Evolutionary conservation across 2,329 filamentous ascomycete species (phyloP).

Genomic region (Acrocalymma vagum): DNA sequence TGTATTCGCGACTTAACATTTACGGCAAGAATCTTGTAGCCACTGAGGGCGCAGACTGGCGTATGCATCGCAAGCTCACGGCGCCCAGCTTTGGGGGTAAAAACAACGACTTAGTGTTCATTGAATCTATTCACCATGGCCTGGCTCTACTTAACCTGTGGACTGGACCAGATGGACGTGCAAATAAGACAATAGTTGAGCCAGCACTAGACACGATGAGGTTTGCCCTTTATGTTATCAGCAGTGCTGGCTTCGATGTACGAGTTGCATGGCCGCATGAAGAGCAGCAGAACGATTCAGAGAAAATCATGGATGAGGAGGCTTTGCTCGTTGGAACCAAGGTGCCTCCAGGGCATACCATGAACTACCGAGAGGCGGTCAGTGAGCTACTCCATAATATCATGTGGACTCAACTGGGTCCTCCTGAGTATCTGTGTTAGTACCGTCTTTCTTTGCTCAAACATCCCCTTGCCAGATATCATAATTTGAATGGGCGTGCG

Average conservation of each 20-base stretch:
- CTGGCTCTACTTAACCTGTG: conserved; percentile 41
- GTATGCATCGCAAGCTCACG: conserved; percentile 75
- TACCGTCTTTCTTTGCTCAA: conserved; percentile 10
- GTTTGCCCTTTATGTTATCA: conserved; percentile 66
- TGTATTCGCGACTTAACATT: conserved; percentile 67
- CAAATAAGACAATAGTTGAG: conserved; percentile 60
- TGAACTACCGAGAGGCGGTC: conserved; percentile 73
- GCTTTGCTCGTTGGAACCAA: conserved; percentile 44
- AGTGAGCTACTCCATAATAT: conserved; percentile 70
- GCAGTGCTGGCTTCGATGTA: conserved; percentile 76
- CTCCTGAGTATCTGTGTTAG: conserved; percentile 64
- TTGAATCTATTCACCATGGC: conserved; percentile 70
- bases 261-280: conserved; percentile 68
- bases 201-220: conserved; percentile 73
- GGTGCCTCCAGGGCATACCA: conserved; percentile 49
- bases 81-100: conserved; percentile 79
- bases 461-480: background rate
- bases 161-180: conserved; percentile 32
- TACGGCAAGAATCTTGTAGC: conserved; percentile 78
- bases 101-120: conserved; percentile 74
- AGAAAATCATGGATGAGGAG: conserved; percentile 27
- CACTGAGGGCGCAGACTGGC: conserved; percentile 75
- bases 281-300: conserved; percentile 48
- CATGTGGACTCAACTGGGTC: conserved; percentile 67
- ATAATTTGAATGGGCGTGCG: no score